Evolutionary conservation across 1,139 yeast genomes (phyloP).

Genomic region (Scheffersomyces illinoinensis): DNA sequence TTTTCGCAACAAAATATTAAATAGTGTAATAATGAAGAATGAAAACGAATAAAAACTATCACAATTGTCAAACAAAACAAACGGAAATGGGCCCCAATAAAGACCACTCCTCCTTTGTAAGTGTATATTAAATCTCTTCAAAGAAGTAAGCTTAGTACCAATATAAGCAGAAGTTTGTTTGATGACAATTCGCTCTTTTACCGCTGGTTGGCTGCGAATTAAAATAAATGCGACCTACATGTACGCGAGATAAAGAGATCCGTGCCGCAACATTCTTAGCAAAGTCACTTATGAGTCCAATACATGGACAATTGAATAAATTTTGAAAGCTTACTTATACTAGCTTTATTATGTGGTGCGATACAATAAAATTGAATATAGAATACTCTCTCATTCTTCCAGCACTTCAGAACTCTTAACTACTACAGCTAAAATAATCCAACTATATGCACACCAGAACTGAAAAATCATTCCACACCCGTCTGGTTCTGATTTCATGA

Average conservation of each 20-base stretch:
- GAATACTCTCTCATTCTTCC: not conserved
- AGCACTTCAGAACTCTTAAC: not conserved
- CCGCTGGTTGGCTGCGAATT: not conserved
- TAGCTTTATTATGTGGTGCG: not conserved
- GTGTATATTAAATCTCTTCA: not conserved
- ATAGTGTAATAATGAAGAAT: not conserved
- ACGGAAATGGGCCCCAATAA: not conserved
- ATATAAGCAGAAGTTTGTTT: not conserved
- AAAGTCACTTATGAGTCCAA: no score
- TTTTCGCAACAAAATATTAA: not conserved
- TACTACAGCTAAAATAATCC: not conserved
- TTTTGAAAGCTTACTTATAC: no score
- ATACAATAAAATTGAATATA: not conserved
- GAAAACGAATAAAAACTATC: not conserved
- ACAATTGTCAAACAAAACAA: not conserved
- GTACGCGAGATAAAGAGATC: not conserved
- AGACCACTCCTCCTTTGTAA: not conserved
- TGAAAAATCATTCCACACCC: conserved; percentile 4
- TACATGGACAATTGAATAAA: no score
- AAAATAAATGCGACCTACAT: not conserved
- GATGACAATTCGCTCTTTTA: not conserved
- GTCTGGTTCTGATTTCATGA: not conserved
- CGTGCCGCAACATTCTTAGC: not conserved
- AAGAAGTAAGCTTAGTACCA: not conserved
- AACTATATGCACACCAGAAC: not conserved